Conservation (phyloP, 2,329 filamentous ascomycete genomes). For the Paraphoma chrysanthemicola region DNA sequence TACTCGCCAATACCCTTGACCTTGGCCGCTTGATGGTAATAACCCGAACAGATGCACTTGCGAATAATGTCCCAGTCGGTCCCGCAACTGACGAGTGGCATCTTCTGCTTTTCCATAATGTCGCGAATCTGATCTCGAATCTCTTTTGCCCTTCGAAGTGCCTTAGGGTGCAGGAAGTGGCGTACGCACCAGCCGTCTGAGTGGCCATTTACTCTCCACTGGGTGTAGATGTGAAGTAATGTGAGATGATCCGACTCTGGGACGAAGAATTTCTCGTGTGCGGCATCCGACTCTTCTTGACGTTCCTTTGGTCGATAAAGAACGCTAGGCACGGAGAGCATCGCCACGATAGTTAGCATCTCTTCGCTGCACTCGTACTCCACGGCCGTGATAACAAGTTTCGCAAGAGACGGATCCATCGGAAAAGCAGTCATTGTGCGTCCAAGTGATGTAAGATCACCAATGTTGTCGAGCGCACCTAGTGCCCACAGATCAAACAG, state of each 20-base stretch:
- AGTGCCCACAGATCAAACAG: conserved; percentile 98
- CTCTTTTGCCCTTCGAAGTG: conserved; percentile 87
- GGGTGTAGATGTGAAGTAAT: conserved; percentile 91
- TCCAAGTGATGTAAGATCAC: conserved; percentile 86
- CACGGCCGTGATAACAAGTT: conserved; percentile 89
- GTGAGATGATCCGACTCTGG: conserved; percentile 97
- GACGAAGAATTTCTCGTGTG: conserved; percentile 97
- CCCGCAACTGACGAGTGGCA: conserved; percentile 85
- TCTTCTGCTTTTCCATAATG: conserved; percentile 93
- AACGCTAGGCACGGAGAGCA: conserved; percentile 95
- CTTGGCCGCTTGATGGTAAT: conserved; percentile 96
- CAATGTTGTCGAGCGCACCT: conserved; percentile 90
- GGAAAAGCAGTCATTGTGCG: conserved; percentile 96
- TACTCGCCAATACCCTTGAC: conserved; percentile 98
- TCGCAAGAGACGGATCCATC: conserved; percentile 95
- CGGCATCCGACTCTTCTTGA: conserved; percentile 93
- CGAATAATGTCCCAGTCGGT: conserved; percentile 97
- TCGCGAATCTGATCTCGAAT: conserved; percentile 92
- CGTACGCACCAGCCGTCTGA: conserved; percentile 91
- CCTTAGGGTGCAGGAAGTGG: conserved; percentile 96
- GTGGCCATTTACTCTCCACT: conserved; percentile 91
- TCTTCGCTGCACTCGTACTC: conserved; percentile 95
- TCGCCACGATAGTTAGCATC: conserved; percentile 97
- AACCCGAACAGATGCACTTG: conserved; percentile 96
- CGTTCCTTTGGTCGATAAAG: conserved; percentile 98